phyloP scores from a whole-genome alignment of 176 grass and related monocot species.

The Themeda triandra region DNA sequence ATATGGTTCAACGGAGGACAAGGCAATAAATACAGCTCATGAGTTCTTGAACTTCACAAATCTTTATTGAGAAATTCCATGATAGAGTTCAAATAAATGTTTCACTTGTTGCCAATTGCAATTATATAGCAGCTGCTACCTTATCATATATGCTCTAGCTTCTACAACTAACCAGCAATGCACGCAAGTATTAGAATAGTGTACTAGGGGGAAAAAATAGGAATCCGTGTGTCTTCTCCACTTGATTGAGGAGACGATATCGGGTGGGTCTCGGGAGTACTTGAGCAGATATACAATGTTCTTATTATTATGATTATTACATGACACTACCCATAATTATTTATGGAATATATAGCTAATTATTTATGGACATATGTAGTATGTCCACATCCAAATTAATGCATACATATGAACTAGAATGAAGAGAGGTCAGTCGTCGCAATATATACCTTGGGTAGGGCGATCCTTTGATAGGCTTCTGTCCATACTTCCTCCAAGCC shows the following conservation, averaged over 20 bases:
- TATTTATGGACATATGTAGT: background rate
- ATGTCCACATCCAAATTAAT: background rate
- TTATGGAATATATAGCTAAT: background rate
- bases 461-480: conserved; percentile 99
- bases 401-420: conserved; percentile 13
- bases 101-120: conserved; percentile 28
- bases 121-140: background rate
- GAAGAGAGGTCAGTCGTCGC: background rate
- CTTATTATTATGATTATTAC: conserved; percentile 8
- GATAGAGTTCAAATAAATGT: conserved; percentile 10
- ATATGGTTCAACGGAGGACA: conserved; percentile 1
- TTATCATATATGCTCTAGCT: conserved; percentile 39
- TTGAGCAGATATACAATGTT: conserved; percentile 20
- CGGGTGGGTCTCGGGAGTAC: background rate
- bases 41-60: conserved; percentile 3
- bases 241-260: conserved; percentile 6
- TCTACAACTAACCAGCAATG: conserved; percentile 25
- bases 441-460: conserved; percentile 92
- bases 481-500: conserved; percentile 99
- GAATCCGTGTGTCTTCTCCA: conserved; percentile 16
- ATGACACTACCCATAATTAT: conserved; percentile 19
- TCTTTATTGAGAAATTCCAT: conserved; percentile 7
- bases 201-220: conserved; percentile 1
- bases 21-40: background rate
- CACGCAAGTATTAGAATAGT: background rate